phyloP scores from a whole-genome alignment of 495 filamentous ascomycete species.

The Penicillium mononematosum region DNA sequence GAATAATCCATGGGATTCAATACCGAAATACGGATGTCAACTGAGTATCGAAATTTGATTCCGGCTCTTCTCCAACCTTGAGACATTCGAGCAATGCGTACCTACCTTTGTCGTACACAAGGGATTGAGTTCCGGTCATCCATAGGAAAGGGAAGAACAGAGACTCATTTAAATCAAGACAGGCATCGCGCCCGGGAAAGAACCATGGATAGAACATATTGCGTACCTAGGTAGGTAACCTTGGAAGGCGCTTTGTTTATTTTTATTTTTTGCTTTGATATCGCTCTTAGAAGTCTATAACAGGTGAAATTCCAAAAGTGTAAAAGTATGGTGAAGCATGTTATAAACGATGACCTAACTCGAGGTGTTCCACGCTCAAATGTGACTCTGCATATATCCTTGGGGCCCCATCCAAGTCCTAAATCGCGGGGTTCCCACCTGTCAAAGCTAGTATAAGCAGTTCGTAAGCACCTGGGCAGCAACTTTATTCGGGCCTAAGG shows the following conservation, averaged over 20 bases:
- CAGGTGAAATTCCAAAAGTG: not conserved
- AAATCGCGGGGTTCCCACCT: conserved; percentile 2
- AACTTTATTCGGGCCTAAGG: not conserved
- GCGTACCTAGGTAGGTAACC: no score
- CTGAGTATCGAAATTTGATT: not conserved
- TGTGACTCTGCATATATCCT: conserved; percentile 14
- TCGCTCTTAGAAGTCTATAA: not conserved
- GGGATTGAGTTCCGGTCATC: conserved; percentile 15
- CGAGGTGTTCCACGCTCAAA: not conserved
- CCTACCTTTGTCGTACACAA: not conserved
- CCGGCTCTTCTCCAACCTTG: not conserved
- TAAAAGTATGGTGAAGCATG: not conserved
- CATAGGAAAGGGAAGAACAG: conserved; percentile 9
- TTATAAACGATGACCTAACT: not conserved
- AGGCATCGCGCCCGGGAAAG: conserved; percentile 16
- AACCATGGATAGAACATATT: conserved; percentile 5
- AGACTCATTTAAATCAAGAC: conserved; percentile 11
- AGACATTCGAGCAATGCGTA: not conserved
- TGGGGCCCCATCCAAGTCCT: not conserved
- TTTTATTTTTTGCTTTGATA: not conserved
- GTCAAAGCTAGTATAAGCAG: not conserved
- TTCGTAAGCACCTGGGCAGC: not conserved
- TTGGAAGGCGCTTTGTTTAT: no score
- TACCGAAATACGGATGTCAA: not conserved
- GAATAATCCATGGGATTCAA: not conserved